Evolutionary conservation across 192 early-diverging fungal species (phyloP).

Genomic region (Endogone sp.): DNA sequence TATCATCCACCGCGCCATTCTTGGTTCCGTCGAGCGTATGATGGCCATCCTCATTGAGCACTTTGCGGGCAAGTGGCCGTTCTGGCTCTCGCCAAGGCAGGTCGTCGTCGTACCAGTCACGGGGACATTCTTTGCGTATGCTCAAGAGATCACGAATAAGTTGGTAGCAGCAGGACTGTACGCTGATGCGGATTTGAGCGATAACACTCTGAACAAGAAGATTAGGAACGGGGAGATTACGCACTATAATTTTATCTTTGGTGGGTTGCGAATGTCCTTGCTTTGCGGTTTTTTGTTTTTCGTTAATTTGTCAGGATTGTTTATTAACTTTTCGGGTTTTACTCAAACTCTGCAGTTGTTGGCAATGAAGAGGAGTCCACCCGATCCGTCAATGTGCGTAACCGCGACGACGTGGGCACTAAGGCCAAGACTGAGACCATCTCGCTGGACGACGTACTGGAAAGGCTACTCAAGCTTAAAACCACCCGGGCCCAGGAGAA

Average conservation of each 20-base stretch:
- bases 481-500: constrained; percentile 53
- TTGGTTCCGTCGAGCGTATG: constrained; percentile 96
- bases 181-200: constrained; percentile 82
- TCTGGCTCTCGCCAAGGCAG: constrained; percentile 97
- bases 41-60: constrained; percentile 94
- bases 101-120: constrained; percentile 88
- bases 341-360: constrained; percentile 56
- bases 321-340: neutral
- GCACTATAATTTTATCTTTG: constrained; percentile 95
- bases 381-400: constrained; percentile 85
- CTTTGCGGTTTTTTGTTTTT: neutral
- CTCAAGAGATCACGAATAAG: constrained; percentile 63
- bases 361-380: constrained; percentile 78
- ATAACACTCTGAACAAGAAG: constrained; percentile 95
- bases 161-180: constrained; percentile 74
- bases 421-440: constrained; percentile 81
- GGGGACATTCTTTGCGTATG: constrained; percentile 75
- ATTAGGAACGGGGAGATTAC: constrained; percentile 92
- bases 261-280: constrained; percentile 8
- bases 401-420: constrained; percentile 78
- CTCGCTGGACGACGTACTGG: constrained; percentile 65
- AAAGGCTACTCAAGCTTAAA: constrained; percentile 66
- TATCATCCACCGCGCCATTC: constrained; percentile 97
- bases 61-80: constrained; percentile 96
- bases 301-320: neutral